Evolutionary conservation across 306 rosid genomes (phyloP).

Genomic region (Gastrolobium villosum): DNA sequence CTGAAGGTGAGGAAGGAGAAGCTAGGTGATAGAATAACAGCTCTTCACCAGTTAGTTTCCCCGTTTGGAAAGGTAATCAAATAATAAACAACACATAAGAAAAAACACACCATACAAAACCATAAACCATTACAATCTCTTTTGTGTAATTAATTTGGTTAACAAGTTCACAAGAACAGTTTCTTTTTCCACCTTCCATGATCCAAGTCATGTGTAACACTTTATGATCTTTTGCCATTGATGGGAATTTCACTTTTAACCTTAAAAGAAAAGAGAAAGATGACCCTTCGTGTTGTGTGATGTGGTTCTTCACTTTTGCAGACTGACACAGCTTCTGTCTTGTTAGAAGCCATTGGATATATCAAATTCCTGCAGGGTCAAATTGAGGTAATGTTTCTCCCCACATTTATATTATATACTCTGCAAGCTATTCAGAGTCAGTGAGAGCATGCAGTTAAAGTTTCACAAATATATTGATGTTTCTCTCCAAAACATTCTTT

Average conservation of each 20-base stretch:
- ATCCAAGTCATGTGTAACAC: slow-evolving; percentile 26
- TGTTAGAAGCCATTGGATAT: slow-evolving; percentile 88
- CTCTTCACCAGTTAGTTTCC: slow-evolving; percentile 90
- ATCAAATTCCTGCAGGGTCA: slow-evolving; percentile 89
- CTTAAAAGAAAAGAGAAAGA: slow-evolving; percentile 56
- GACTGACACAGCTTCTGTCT: slow-evolving; percentile 98
- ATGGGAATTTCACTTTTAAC: slow-evolving; percentile 44
- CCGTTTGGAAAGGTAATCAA: slow-evolving; percentile 90
- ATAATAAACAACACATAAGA: background rate
- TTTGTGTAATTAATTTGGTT: slow-evolving; percentile 30
- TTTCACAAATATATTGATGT: slow-evolving; percentile 35
- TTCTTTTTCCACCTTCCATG: slow-evolving; percentile 4
- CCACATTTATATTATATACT: slow-evolving; percentile 20
- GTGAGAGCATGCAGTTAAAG: slow-evolving; percentile 67
- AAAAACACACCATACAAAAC: background rate
- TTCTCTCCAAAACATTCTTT: slow-evolving; percentile 57
- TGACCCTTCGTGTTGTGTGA: slow-evolving; percentile 43
- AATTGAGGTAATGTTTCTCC: slow-evolving; percentile 80
- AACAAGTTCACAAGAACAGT: slow-evolving; percentile 10
- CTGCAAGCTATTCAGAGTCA: slow-evolving; percentile 50
- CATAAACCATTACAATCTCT: slow-evolving; percentile 8
- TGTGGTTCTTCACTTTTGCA: slow-evolving; percentile 73
- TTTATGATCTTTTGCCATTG: slow-evolving; percentile 22
- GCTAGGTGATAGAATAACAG: slow-evolving; percentile 89
- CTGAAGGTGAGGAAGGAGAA: slow-evolving; percentile 93